Evolutionary conservation across 2,329 filamentous ascomycete species (phyloP).

Genomic region (Hypomyces perniciosus): DNA sequence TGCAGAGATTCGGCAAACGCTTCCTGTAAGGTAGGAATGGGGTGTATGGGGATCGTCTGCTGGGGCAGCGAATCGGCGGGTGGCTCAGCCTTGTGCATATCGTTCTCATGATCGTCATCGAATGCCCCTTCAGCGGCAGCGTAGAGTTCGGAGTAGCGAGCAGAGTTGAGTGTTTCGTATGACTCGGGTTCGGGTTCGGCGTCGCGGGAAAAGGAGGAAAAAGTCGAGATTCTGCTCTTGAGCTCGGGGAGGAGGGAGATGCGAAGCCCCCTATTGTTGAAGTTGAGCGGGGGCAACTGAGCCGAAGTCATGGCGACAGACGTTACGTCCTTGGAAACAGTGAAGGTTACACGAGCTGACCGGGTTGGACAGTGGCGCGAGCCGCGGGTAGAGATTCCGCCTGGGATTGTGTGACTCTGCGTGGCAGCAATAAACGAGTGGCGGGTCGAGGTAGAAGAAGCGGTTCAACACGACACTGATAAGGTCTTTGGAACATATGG

Average conservation of each 20-base stretch:
- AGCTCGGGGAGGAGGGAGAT: constrained; percentile 24
- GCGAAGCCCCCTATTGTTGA: constrained; percentile 23
- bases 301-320: constrained; percentile 21
- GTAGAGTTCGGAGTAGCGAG: constrained; percentile 6
- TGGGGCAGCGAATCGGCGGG: constrained; percentile 15
- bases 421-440: not conserved
- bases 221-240: constrained; percentile 5
- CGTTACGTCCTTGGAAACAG: not conserved
- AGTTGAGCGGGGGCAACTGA: constrained; percentile 25
- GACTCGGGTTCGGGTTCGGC: not conserved
- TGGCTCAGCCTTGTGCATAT: constrained; percentile 6
- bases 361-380: not conserved
- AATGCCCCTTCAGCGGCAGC: not conserved
- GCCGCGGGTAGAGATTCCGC: not conserved
- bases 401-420: not conserved
- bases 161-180: constrained; percentile 6
- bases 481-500: not conserved
- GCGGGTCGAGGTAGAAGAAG: not conserved
- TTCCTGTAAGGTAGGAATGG: constrained; percentile 68
- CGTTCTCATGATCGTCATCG: constrained; percentile 10
- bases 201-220: constrained; percentile 1
- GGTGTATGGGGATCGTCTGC: constrained; percentile 46
- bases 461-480: not conserved
- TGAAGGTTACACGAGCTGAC: not conserved
- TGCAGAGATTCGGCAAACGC: constrained; percentile 78